These are phyloP conservation scores for Aspergillus texensis DNA, from an alignment of 2,329 filamentous ascomycete genomes.

Conservation along the genomic window DNA sequence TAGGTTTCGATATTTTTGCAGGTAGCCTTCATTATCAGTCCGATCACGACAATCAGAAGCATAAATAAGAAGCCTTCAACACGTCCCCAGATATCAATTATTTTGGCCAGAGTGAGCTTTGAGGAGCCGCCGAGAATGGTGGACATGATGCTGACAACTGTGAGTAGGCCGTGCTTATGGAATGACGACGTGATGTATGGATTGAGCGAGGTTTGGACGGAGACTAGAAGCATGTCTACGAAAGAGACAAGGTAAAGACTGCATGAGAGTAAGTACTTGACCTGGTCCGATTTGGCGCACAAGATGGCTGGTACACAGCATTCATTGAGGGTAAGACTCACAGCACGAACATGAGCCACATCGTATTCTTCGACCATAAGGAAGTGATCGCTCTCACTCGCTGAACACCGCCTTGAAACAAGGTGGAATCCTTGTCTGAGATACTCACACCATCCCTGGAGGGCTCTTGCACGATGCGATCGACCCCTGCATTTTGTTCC, in stretches of 20 bases:
- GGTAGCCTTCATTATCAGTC: not conserved
- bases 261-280: not conserved
- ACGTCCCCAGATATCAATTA: conserved; percentile 5
- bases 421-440: not conserved
- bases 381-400: not conserved
- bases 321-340: not conserved
- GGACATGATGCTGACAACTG: not conserved
- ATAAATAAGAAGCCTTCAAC: not conserved
- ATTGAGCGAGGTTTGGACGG: conserved; percentile 1
- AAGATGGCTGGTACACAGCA: not conserved
- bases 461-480: not conserved
- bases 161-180: not conserved
- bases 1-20: not conserved
- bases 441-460: not conserved
- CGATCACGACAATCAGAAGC: not conserved
- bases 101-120: conserved; percentile 2
- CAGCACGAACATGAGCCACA: not conserved
- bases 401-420: not conserved
- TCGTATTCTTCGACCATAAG: not conserved
- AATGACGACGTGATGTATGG: conserved; percentile 5
- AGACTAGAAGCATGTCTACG: not conserved
- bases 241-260: conserved; percentile 7
- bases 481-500: too few relatives aligned
- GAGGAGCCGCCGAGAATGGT: conserved; percentile 4
- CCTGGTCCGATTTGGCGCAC: fast-evolving